phyloP scores from a whole-genome alignment of 225 moss, liverwort and hornwort genomes.

The Pleurozium schreberi region DNA sequence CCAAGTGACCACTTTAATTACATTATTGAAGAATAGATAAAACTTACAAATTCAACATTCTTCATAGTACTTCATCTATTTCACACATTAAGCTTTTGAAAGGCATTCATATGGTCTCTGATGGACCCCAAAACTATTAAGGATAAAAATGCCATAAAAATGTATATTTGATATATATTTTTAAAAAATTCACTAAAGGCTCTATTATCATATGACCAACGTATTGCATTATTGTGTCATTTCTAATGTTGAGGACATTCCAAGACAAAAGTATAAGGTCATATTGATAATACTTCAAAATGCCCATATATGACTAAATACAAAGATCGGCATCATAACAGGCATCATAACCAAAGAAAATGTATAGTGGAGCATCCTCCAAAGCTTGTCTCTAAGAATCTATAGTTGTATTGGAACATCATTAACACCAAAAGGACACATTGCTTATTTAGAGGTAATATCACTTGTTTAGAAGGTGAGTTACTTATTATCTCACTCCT shows the following conservation, averaged over 20 bases:
- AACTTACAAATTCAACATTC: neutral
- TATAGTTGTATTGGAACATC: neutral
- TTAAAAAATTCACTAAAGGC: neutral
- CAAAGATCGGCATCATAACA: neutral
- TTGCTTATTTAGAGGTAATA: neutral
- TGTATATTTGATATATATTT: neutral
- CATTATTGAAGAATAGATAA: neutral
- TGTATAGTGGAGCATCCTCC: neutral
- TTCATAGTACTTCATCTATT: neutral
- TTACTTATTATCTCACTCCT: neutral
- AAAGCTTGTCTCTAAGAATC: neutral
- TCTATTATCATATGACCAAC: neutral
- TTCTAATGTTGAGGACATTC: neutral
- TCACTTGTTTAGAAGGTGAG: neutral
- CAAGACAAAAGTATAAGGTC: fast-evolving
- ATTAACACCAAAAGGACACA: neutral
- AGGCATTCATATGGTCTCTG: fast-evolving
- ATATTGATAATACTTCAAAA: neutral
- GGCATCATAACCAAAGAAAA: fast-evolving
- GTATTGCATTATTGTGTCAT: neutral
- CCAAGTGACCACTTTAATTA: neutral
- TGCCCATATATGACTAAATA: neutral
- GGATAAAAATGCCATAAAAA: neutral
- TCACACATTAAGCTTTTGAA: neutral
- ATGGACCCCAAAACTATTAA: no score